Base-by-base conservation (phyloP, 768 basidiomycete genomes). In the Amanita pseudoporphyria region DNA sequence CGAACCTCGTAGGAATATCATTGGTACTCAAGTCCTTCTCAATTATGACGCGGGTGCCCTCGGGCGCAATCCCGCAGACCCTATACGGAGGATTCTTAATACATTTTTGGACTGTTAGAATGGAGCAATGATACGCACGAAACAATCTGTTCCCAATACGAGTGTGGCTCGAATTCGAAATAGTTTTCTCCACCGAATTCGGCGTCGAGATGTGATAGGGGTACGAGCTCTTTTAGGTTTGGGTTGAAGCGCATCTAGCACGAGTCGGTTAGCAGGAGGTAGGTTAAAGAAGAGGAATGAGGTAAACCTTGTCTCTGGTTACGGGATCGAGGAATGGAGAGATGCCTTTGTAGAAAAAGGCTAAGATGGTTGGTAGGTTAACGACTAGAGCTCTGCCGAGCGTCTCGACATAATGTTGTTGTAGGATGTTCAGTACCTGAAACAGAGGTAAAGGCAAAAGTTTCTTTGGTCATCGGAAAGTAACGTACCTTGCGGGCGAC, bases 341-440 rank as follows among this genome's bases (percentile, higher is more conserved):
- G 54, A 94, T 90, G 37, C 82, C 87, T 58, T 84, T 92, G 64
- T 82, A 85, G 67, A 87, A 85, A 66, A 86, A 85, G 58, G 62
- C 79, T 41, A 87, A 73, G 9, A 90, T 71, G 54, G 74, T 64
- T 3, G 90, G 88, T 22, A 91, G 79, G 60, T 91, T 90, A 42
- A 86, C 79, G 43, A 93, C 82, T 33, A 92, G 71, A 24, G 87
- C 90, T 10, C 87, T 77, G 26, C 90, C 90, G 36, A 94, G 78
- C 4, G 88, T 87, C 64, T 92, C 89, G 30, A 86, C 85, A 58
- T 94, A 94, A 62, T 94, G 88, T 54, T 88, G 79, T 60, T 92
- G 90, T 36, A 93, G 72, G 57, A 93, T 90, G 49, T 74, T 70
- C 18, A 93, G 73, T 5, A 84, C 82, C 77, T 79, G 49, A 14